A percentile compares a stretch with the other conserved stretches of the same genome.
Evolutionary conservation across 2,329 filamentous ascomycete genomes (phyloP).

Genomic region (Verticillium tricorpus): DNA sequence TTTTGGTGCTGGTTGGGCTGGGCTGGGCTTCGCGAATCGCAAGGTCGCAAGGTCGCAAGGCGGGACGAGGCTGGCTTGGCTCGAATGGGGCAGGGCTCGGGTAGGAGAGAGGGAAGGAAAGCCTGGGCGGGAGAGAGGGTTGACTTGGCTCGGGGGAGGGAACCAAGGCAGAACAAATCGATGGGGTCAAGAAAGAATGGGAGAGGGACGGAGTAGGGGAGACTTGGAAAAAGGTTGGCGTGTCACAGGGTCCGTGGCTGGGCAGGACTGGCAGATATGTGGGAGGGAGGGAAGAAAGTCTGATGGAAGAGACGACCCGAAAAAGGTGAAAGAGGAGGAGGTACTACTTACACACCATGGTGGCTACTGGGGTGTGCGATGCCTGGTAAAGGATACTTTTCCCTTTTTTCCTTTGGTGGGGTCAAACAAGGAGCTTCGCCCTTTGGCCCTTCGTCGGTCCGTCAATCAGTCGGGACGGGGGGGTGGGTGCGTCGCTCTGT

Average conservation of each 20-base stretch:
- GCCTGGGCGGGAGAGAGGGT: neutral
- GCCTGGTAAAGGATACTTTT: neutral
- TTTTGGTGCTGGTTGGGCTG: neutral
- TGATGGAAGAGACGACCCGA: neutral
- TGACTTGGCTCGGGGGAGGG: neutral
- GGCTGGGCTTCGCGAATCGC: neutral
- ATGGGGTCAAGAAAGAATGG: neutral
- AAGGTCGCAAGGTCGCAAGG: neutral
- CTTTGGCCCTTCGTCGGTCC: neutral
- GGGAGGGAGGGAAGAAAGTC: neutral
- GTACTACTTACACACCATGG: constrained; percentile 13
- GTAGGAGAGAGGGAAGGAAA: too few species aligned
- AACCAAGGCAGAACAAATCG: neutral
- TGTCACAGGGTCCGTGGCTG: neutral
- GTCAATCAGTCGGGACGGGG: neutral
- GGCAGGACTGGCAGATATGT: neutral
- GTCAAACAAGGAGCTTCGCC: neutral
- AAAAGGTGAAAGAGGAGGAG: neutral
- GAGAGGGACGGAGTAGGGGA: neutral
- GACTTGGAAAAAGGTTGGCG: neutral
- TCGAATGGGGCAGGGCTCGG: neutral
- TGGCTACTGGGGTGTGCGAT: neutral
- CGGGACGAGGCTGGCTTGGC: neutral
- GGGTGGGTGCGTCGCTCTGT: neutral
- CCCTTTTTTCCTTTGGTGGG: neutral